Base-by-base conservation (phyloP, 2,329 filamentous ascomycete genomes). In the Diaporthe capsici region DNA sequence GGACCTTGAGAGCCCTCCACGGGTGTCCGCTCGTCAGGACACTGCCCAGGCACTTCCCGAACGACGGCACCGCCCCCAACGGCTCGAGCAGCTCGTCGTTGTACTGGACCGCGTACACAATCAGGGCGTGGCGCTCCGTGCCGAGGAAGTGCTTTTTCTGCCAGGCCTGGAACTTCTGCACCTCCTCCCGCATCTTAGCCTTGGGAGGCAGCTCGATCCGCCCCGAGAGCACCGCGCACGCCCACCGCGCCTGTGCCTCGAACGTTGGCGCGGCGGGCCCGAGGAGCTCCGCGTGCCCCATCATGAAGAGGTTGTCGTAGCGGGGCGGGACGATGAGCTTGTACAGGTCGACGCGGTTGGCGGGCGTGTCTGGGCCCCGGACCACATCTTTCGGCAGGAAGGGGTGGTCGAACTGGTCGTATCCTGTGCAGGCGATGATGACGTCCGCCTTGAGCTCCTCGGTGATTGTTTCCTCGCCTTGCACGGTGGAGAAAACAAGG, bases 231-330 rank as follows among this genome's bases (percentile, higher is more conserved):
- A 82, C 77, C 15, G 80, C 81, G 12, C 81, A 81, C 13, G 81
- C 80, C 77, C 82, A 81, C 49, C 84, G 82, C 22, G 82, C 81
- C 78, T 84, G 83, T 2, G 82, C 81, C 74, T 85, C 84, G 31
- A 78, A 78, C 4, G 82, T 77, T 2, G 83, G 82, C n/a, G 80
- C 74, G 9, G 81, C 76, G 12, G 84, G 80, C 0, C 84, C 84
- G 13, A 79, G 70, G 10, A 81, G 76, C 75, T 85, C 82, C 53
- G 81, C 67, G 44, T 81, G 80, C 13, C 84, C 82, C 60, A 84
- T 77, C 25, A 85, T 78, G 76, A 82, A 85, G 15, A 85, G 78
- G 75, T 82, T 82, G 20, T 74, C 73, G 73, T 82, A 81, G 22
- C 77, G 77, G 2, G 82, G 81, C 15, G 84, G 78, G 25, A 81